phyloP scores from a whole-genome alignment of 2,329 filamentous ascomycete genomes.

The Onygenales sp. region DNA sequence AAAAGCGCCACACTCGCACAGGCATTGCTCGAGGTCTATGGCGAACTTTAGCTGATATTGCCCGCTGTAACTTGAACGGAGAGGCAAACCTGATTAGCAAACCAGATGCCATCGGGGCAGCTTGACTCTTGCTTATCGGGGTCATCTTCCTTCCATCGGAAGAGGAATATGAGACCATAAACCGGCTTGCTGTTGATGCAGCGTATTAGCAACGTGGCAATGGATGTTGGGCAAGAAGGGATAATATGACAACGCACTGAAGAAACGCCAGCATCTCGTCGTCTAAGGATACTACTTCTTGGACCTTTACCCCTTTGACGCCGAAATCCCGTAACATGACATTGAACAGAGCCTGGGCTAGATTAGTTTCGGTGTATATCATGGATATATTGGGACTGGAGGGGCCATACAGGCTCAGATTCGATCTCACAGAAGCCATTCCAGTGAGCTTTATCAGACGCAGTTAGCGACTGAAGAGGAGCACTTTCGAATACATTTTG shows the following conservation, averaged over 20 bases:
- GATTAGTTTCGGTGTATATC: conserved; percentile 9
- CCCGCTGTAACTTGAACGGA: neutral
- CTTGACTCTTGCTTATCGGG: conserved; percentile 41
- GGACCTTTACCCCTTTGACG: conserved; percentile 39
- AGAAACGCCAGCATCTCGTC: conserved; percentile 53
- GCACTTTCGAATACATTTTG: conserved; percentile 16
- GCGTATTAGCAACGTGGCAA: neutral
- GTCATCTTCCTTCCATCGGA: conserved; percentile 58
- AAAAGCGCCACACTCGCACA: conserved; percentile 89
- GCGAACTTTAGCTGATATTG: neutral
- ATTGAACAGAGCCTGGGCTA: conserved; percentile 66
- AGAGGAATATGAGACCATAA: conserved; percentile 83
- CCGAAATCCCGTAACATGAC: conserved; percentile 72
- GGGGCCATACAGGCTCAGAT: conserved; percentile 64
- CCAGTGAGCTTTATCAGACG: conserved; percentile 33
- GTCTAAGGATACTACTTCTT: conserved; percentile 53
- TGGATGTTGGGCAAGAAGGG: neutral
- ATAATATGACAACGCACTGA: conserved; percentile 37
- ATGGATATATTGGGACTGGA: neutral
- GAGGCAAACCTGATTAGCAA: conserved; percentile 69
- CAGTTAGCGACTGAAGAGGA: conserved; percentile 22
- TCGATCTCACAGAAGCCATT: conserved; percentile 60
- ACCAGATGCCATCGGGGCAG: conserved; percentile 68
- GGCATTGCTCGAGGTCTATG: conserved; percentile 66
- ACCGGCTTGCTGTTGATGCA: conserved; percentile 52